Base-by-base conservation (phyloP, 805 yeast species). In the Candida maesae region DNA sequence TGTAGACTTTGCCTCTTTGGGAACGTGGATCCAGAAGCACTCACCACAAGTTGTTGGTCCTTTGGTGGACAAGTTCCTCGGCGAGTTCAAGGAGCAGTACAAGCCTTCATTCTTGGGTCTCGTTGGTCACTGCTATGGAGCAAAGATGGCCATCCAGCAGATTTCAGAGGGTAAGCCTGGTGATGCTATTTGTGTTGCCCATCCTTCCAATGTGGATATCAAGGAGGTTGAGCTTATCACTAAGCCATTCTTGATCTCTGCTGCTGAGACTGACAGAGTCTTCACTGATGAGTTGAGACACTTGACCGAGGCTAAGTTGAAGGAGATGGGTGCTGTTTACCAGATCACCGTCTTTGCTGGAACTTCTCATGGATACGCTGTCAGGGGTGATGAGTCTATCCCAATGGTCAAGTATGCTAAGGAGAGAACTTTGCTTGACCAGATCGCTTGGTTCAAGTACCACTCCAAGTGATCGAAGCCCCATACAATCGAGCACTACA, bases 51-150 rank as follows among this genome's bases (percentile, higher is more conserved):
- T 60, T 23, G 72, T 79, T 13, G 54, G 52, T 27, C 73, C 75
- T 12, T 56, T 77, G 30, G 71, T 78, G 35, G 70, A 70, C 25
- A 61, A 59, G 6, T 82, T 72, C 50, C 53, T 81, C 42, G 52
- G 56, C 3, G 57, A 56, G 9, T 28, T 28, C 19, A 61, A 82
- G 38, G 73, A 66, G 45, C 52, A 58, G 20, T 18, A 11, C 14
- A 18, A 17, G 73, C 72, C 41, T 57, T 61, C 61, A 36, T 76
- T 68, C 49, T 43, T 81, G 16, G 79, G 74, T 28, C 75, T 76
- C 16, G 63, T 81, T 44, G 96, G 96, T 18, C 79, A 86, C 67
- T 88, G 96, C 66, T 87, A 70, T 47, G 96, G 96, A 57, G 95
- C 86, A 24, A 83, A 79, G 59, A 78, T 67, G 50, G 78, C 74